A percentile compares a stretch with the other conserved stretches of the same genome.
Conservation (phyloP, 2,329 filamentous ascomycete species). For the Trichoderma arundinaceum region DNA sequence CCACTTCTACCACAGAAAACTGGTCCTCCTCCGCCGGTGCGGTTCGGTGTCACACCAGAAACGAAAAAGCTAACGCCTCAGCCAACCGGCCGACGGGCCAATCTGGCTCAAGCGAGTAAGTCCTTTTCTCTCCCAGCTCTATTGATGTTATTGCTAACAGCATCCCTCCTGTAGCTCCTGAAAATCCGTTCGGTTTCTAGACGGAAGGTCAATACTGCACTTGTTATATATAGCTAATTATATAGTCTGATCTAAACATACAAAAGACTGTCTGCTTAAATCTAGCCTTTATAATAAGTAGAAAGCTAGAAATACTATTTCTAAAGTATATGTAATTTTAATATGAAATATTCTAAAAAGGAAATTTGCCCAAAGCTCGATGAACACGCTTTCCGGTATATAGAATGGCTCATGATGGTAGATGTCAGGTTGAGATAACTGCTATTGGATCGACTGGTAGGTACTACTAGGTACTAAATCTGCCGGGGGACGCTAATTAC, state of each 20-base stretch:
- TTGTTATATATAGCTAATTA: constrained; percentile 25
- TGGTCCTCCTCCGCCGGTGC: constrained; percentile 79
- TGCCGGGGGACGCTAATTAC: too few relatives aligned
- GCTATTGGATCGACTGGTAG: too few relatives aligned
- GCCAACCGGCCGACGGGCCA: constrained; percentile 86
- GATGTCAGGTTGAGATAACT: too few relatives aligned
- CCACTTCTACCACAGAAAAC: constrained; percentile 56
- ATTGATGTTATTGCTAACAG: neutral
- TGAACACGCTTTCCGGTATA: too few relatives aligned
- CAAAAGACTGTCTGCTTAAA: constrained; percentile 22
- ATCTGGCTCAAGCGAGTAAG: constrained; percentile 95
- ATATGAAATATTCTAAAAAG: constrained; percentile 16
- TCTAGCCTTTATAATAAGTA: constrained; percentile 24
- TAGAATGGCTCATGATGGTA: neutral
- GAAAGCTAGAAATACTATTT: constrained; percentile 23
- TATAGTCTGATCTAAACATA: constrained; percentile 23
- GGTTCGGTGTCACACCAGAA: constrained; percentile 79
- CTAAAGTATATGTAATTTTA: constrained; percentile 27
- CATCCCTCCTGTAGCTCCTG: constrained; percentile 48
- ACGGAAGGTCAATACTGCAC: constrained; percentile 9
- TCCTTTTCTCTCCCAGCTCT: constrained; percentile 42
- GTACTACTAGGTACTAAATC: too few relatives aligned
- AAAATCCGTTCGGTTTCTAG: constrained; percentile 61
- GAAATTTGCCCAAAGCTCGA: neutral
- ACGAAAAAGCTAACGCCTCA: constrained; percentile 82